Percentiles rank a stretch among this genome's conserved stretches.
Evolutionary conservation across 2,329 filamentous ascomycete genomes (phyloP).

Genomic region (Bertia moriformis): DNA sequence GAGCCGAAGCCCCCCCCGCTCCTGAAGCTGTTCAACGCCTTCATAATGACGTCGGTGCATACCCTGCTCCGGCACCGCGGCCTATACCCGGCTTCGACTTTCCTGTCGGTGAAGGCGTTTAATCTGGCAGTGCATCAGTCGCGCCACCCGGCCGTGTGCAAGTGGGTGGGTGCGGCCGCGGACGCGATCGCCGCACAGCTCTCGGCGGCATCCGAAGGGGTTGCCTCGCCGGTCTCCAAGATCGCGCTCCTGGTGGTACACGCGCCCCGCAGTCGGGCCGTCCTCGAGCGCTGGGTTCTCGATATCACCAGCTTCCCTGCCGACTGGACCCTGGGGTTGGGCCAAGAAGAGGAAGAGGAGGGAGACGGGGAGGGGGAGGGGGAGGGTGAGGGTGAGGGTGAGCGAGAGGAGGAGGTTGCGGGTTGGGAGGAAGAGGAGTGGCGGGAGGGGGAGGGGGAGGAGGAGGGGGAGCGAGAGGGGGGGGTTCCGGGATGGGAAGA

Average conservation of each 20-base stretch:
- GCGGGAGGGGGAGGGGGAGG: constrained; percentile 28
- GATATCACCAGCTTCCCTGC: constrained; percentile 36
- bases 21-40: constrained; percentile 59
- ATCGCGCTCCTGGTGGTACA: not conserved
- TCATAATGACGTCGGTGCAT: constrained; percentile 72
- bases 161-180: constrained; percentile 73
- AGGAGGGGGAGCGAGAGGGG: constrained; percentile 25
- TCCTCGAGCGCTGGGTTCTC: constrained; percentile 43
- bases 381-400: constrained; percentile 1
- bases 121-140: constrained; percentile 75
- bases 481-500: constrained; percentile 23
- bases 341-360: constrained; percentile 10
- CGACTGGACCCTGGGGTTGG: constrained; percentile 19
- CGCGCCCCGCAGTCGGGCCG: not conserved
- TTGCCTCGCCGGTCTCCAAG: constrained; percentile 6
- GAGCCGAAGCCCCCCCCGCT: constrained; percentile 42
- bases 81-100: constrained; percentile 66
- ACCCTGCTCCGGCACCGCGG: constrained; percentile 70
- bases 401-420: no score
- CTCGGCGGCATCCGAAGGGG: constrained; percentile 19
- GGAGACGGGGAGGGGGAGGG: constrained; percentile 12
- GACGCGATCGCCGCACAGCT: constrained; percentile 59
- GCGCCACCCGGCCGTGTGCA: constrained; percentile 71
- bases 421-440: constrained; percentile 68
- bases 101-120: constrained; percentile 67